phyloP scores from a whole-genome alignment of 345 rosid species.

The Salix exigua region DNA sequence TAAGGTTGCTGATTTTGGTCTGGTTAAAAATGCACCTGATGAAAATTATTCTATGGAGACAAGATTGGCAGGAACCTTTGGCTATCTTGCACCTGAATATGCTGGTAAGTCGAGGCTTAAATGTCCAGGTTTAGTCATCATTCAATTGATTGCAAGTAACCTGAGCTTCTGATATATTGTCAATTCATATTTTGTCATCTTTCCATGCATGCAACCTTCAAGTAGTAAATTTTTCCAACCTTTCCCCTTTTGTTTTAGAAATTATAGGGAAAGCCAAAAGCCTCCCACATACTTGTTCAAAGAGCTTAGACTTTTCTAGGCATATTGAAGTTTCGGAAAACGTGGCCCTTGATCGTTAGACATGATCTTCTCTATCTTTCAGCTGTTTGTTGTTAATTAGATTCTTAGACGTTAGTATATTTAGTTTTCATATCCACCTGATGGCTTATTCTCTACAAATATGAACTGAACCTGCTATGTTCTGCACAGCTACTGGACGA shows the following conservation, averaged over 20 bases:
- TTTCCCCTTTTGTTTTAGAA: background rate
- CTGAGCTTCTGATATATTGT: background rate
- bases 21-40: constrained; percentile 84
- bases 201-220: background rate
- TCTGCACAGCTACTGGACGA: constrained; percentile 74
- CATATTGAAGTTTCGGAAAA: background rate
- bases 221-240: background rate
- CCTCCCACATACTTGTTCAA: background rate
- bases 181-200: background rate
- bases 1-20: constrained; percentile 87
- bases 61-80: constrained; percentile 92
- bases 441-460: background rate
- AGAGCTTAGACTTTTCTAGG: background rate
- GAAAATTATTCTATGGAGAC: constrained; percentile 86
- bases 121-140: background rate
- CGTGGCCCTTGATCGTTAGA: background rate
- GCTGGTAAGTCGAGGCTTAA: constrained; percentile 54
- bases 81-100: constrained; percentile 95
- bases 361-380: background rate
- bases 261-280: background rate
- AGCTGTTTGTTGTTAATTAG: background rate
- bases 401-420: background rate
- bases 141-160: background rate
- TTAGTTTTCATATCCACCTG: background rate
- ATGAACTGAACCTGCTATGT: background rate